Evolutionary conservation across 495 filamentous ascomycete genomes (phyloP), one percentile per base, ranked within the genome.

Genomic region (Pseudevernia furfuracea): DNA sequence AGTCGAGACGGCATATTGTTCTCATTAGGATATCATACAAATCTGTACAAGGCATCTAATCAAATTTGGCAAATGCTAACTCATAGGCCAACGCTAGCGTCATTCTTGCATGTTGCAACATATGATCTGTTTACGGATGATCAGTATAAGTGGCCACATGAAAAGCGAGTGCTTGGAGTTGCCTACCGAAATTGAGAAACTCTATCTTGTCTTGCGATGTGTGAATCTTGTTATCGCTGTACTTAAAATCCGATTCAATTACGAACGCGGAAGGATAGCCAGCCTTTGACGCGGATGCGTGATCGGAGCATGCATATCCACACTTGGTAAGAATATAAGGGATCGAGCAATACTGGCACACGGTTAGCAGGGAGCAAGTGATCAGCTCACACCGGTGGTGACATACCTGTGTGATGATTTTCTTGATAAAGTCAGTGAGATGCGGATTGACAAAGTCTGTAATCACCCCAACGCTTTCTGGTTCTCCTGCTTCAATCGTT

Each of bases 261-360:
- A 97, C 95, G 71, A 97, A 97, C 30, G 94, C 91, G 1, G 90
- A 90, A 0, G 94, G 91, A 70, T 97, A 99, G 30, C 94, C 94
- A 56, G 92, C 92, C 77, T 96, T 94, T 69, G 88, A 91, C 30
- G 94, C 95, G n/a, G 88, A 92, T 17, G 94, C 94, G 71, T 99
- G 95, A 72, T 97, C 94, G 6, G 89, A 94, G 80, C 94, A 98
- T 30, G 95, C 94, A 70, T 97, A 98, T 34, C 95, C 95, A 74
- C 94, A 99, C 77, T 93, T 89, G 32, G 93, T 97, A 72, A 92
- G 83, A 67, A 93, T 83, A 69, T 84, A 97, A 0, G 92, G 91
- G 62, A 98, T 93, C 32, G 86, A 81, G 75, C 94, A 97, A 76
- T 97, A 97, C 84, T 85, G 12, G 17, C 43, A 0, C 19, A 28